phyloP scores from a whole-genome alignment of 2,329 filamentous ascomycete species.

The Xylaria sp. region DNA sequence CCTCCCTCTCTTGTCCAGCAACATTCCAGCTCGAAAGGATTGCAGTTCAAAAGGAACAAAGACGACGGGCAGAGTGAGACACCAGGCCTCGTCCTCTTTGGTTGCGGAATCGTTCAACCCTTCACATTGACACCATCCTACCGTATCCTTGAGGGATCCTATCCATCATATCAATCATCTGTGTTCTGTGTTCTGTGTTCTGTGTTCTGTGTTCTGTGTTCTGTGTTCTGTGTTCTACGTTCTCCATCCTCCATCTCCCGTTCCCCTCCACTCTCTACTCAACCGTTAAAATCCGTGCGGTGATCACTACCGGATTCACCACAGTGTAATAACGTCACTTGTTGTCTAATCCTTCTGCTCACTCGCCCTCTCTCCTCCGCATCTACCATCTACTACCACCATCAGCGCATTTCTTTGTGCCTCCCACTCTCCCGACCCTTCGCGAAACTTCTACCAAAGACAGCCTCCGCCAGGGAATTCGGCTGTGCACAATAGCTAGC shows the following conservation, averaged over 20 bases:
- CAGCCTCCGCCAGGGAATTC: neutral
- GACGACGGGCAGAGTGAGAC: conserved; percentile 5
- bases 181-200: too few species aligned
- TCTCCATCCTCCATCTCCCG: neutral
- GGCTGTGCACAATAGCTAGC: conserved; percentile 12
- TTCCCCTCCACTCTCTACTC: neutral
- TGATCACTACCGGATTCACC: neutral
- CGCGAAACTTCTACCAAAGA: conserved; percentile 44
- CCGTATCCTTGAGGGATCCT: neutral
- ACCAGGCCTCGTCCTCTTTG: neutral
- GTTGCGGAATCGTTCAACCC: conserved; percentile 11
- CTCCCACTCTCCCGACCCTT: conserved; percentile 39
- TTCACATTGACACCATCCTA: neutral
- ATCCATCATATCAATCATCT: neutral
- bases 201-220: too few species aligned
- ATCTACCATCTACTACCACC: conserved; percentile 7
- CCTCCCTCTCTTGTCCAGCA: neutral
- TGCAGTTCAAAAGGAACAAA: conserved; percentile 13
- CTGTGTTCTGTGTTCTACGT: too few species aligned
- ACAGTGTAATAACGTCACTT: conserved; percentile 19
- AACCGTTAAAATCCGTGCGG: neutral
- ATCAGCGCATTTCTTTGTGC: conserved; percentile 18
- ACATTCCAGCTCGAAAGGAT: neutral
- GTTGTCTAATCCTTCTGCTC: conserved; percentile 18
- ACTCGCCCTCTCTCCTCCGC: neutral